A percentile compares a stretch with the other conserved stretches of the same genome.
phyloP scores from a whole-genome alignment of 257 asterid genomes.

The Primulina huaijiensis region DNA sequence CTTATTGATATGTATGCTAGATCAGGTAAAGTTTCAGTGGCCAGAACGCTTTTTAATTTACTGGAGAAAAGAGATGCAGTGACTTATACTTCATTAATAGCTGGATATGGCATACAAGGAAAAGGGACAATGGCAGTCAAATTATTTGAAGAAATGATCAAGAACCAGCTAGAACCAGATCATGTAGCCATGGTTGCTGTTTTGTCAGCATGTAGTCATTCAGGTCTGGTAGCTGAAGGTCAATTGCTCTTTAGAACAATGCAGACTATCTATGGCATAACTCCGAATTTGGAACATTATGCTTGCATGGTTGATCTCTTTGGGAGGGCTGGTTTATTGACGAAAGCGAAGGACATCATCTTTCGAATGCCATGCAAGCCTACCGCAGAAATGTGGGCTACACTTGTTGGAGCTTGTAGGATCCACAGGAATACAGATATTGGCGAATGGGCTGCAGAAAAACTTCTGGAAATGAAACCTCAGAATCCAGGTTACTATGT shows the following conservation, averaged over 20 bases:
- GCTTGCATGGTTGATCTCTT: slow-evolving; percentile 83
- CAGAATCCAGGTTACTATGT: slow-evolving; percentile 68
- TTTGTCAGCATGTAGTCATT: slow-evolving; percentile 86
- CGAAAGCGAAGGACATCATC: slow-evolving; percentile 53
- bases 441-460: slow-evolving; percentile 92
- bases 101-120: slow-evolving; percentile 80
- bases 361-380: slow-evolving; percentile 61
- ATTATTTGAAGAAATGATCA: slow-evolving; percentile 66
- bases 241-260: slow-evolving; percentile 53
- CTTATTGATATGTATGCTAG: slow-evolving; percentile 79
- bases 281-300: slow-evolving; percentile 68
- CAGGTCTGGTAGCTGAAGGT: slow-evolving; percentile 71
- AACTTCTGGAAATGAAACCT: slow-evolving; percentile 64
- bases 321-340: slow-evolving; percentile 76
- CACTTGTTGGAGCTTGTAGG: slow-evolving; percentile 79
- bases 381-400: slow-evolving; percentile 80
- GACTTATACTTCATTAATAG: slow-evolving; percentile 80
- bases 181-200: slow-evolving; percentile 71
- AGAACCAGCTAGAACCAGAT: slow-evolving; percentile 59
- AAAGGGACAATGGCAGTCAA: slow-evolving; percentile 58
- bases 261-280: slow-evolving; percentile 48
- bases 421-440: slow-evolving; percentile 62
- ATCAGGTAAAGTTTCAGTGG: slow-evolving; percentile 68
- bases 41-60: slow-evolving; percentile 59
- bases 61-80: slow-evolving; percentile 64